Percentiles rank a stretch among this genome's conserved stretches.
Conservation (phyloP, 2,329 filamentous ascomycete genomes). For the Neofusicoccum umdonicola region DNA sequence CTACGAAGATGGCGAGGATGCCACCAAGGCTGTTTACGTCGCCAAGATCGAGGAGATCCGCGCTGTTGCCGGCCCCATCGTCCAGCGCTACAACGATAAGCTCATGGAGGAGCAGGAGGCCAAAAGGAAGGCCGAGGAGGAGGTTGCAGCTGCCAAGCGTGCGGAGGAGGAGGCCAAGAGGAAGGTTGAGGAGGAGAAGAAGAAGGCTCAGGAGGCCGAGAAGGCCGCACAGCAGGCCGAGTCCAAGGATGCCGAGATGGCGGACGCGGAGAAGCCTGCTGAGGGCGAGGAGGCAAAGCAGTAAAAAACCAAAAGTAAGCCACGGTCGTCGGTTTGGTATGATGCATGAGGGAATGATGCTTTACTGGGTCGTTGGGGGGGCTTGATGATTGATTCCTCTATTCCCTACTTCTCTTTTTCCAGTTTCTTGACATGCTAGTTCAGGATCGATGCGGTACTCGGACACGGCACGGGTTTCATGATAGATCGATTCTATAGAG, state of each 20-base stretch:
- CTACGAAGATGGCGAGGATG: conserved; percentile 94
- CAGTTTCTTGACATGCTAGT: conserved; percentile 5
- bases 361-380: conserved; percentile 14
- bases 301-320: conserved; percentile 5
- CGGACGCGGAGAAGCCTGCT: conserved; percentile 53
- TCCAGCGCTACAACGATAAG: conserved; percentile 95
- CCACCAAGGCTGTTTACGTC: conserved; percentile 88
- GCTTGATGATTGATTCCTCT: conserved; percentile 14
- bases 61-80: conserved; percentile 82
- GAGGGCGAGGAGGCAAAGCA: conserved; percentile 21
- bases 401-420: conserved; percentile 1
- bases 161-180: conserved; percentile 69
- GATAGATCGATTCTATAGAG: conserved; percentile 12
- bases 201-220: conserved; percentile 73
- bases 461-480: conserved; percentile 7
- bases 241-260: conserved; percentile 55
- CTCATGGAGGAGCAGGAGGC: conserved; percentile 81
- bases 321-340: conserved; percentile 3
- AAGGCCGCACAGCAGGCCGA: conserved; percentile 56
- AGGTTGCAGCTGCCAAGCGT: conserved; percentile 60
- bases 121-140: conserved; percentile 64
- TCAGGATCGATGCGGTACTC: conserved; percentile 8
- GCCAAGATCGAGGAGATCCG: conserved; percentile 96
- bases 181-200: conserved; percentile 66
- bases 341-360: conserved; percentile 14